Evolutionary conservation across 2,329 filamentous ascomycete genomes (phyloP), one percentile per base, ranked within the genome.

Genomic region (Zymoseptoria crescenta): DNA sequence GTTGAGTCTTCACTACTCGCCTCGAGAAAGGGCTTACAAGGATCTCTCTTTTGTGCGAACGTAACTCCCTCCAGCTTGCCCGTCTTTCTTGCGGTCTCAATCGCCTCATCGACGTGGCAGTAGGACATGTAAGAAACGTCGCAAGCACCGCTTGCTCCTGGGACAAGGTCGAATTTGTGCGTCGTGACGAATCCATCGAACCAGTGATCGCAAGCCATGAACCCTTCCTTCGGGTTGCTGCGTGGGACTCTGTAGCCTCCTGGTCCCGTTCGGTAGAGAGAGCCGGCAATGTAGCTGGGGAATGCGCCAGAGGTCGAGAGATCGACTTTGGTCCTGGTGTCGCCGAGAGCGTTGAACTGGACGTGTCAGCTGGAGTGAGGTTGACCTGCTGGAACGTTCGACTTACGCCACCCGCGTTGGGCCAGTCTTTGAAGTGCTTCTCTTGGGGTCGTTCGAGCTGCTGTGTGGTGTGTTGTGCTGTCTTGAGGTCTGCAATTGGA

Each of bases 121-220:
- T 87, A 80, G 1, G 89, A 94, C 6, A 86, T 87, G 71, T 93
- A 93, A 24, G 80, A 76, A 2, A 92, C 86, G 35, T 76, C 74
- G 8, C 69, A 28, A 59, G 67, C 56, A 16, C 68, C 69, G 19
- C 74, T 59, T 0, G 69, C 65, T 3, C 73, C 67, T 0, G 80
- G 70, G 2, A 83, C 67, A 30, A 93, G 87, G 59, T 89, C 80
- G 69, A 93, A 93, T 28, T 83, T 84, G 74, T 93, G 88, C 0
- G 84, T 79, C 57, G 88, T 83, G 2, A 84, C 81, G 59, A 91
- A 84, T 5, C 87, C 87, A 69, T 94, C 90, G 65, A 94, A 94
- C 89, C 89, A 94, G 71, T 94, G 89, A 1, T 80, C 82, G 10
- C 86, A 78, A 30, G 79, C 76, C 67, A 86, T 85, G 0, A 79